These are phyloP conservation scores for Solanum bulbocastanum DNA, from an alignment of 257 asterid species.

Conservation along the genomic window DNA sequence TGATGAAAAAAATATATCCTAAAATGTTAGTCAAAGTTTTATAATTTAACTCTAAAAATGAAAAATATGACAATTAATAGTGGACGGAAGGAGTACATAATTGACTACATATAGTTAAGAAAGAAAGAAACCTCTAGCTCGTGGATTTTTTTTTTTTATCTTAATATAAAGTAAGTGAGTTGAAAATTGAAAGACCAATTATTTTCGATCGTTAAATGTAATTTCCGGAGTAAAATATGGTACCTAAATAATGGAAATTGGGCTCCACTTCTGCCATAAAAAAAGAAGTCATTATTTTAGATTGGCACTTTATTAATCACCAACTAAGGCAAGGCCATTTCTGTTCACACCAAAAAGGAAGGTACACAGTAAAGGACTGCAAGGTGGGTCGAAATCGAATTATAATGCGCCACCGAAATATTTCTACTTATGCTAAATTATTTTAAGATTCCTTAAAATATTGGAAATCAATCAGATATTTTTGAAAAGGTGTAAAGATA, in stretches of 20 bases:
- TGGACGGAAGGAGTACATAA: not conserved
- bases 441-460: not conserved
- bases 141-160: too few species aligned
- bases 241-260: not conserved
- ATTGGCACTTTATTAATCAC: not conserved
- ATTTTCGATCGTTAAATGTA: too few species aligned
- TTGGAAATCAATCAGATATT: not conserved
- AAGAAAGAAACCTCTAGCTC: too few species aligned
- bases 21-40: too few species aligned
- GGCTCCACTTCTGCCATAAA: not conserved
- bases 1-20: too few species aligned
- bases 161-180: not conserved
- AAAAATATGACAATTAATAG: too few species aligned
- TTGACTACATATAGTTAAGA: not conserved
- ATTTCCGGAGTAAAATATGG: not conserved
- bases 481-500: not conserved
- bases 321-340: not conserved
- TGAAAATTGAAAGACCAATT: too few species aligned
- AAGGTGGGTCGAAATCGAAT: not conserved
- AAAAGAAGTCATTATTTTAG: not conserved
- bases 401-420: not conserved
- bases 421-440: not conserved
- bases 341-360: not conserved
- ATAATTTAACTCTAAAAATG: too few species aligned
- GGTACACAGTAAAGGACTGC: not conserved